phyloP scores from a whole-genome alignment of 148 eudicot species.

The Rhododendron molle region DNA sequence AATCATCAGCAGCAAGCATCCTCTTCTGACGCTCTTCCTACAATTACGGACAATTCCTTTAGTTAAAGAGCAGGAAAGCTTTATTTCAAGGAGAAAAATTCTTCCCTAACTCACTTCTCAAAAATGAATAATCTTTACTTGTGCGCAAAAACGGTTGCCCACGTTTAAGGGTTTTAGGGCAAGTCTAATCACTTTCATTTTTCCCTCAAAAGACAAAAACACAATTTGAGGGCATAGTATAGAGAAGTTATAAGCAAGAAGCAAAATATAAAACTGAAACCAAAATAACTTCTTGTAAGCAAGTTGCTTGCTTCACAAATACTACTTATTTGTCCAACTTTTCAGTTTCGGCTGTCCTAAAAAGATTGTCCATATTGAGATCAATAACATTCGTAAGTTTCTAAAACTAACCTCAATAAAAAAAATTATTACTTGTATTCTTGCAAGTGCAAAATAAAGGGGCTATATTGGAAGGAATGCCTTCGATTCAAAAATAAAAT shows the following conservation, averaged over 20 bases:
- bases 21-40: constrained; percentile 84
- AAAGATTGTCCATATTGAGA: background rate
- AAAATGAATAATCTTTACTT: background rate
- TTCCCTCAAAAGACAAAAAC: background rate
- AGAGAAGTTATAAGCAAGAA: background rate
- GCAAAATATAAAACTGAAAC: background rate
- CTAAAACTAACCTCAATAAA: background rate
- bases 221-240: background rate
- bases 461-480: background rate
- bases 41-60: constrained; percentile 8
- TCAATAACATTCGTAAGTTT: too few relatives aligned
- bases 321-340: background rate
- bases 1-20: constrained; percentile 71
- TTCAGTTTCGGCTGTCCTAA: background rate
- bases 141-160: background rate
- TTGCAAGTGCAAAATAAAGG: background rate
- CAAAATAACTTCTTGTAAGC: background rate
- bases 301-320: background rate
- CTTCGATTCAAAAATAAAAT: background rate
- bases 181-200: background rate
- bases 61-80: constrained; percentile 1
- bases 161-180: background rate
- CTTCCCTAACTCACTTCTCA: background rate
- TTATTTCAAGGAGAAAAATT: background rate
- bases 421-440: background rate